Evolutionary conservation across 805 yeast genomes (phyloP).

Genomic region (Yarrowia sp.): DNA sequence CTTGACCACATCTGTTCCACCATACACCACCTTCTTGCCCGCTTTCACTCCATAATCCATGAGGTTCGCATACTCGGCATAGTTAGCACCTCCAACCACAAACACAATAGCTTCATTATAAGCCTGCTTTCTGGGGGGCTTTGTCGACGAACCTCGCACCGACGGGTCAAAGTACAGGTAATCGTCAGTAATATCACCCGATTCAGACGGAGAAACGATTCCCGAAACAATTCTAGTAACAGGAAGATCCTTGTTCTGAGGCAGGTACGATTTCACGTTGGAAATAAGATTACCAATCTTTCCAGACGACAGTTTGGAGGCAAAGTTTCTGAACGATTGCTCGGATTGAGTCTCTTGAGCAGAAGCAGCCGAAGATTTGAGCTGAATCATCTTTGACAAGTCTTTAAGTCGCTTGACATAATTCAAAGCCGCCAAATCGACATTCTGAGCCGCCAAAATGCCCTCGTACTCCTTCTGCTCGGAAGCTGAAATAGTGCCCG

Average conservation of each 20-base stretch:
- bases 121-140: slow-evolving; percentile 80
- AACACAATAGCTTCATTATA: slow-evolving; percentile 84
- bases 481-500: slow-evolving; percentile 45
- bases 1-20: slow-evolving; percentile 27
- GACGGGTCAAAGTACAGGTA: slow-evolving; percentile 87
- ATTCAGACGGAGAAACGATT: slow-evolving; percentile 52
- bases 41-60: slow-evolving; percentile 73
- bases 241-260: slow-evolving; percentile 84
- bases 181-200: slow-evolving; percentile 75
- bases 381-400: slow-evolving; percentile 51
- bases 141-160: slow-evolving; percentile 83
- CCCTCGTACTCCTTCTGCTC: slow-evolving; percentile 64
- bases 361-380: slow-evolving; percentile 37
- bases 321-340: slow-evolving; percentile 50
- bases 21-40: slow-evolving; percentile 51
- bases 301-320: slow-evolving; percentile 82
- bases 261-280: slow-evolving; percentile 81
- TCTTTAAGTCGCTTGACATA: slow-evolving; percentile 84
- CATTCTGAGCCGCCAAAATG: slow-evolving; percentile 54
- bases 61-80: slow-evolving; percentile 87
- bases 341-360: slow-evolving; percentile 32
- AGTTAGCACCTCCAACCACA: slow-evolving; percentile 96
- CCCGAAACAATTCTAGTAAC: slow-evolving; percentile 89
- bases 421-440: slow-evolving; percentile 59
- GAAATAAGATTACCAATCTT: slow-evolving; percentile 77